phyloP scores from a whole-genome alignment of 2,329 filamentous ascomycete genomes.

The Phialophora chinensis region DNA sequence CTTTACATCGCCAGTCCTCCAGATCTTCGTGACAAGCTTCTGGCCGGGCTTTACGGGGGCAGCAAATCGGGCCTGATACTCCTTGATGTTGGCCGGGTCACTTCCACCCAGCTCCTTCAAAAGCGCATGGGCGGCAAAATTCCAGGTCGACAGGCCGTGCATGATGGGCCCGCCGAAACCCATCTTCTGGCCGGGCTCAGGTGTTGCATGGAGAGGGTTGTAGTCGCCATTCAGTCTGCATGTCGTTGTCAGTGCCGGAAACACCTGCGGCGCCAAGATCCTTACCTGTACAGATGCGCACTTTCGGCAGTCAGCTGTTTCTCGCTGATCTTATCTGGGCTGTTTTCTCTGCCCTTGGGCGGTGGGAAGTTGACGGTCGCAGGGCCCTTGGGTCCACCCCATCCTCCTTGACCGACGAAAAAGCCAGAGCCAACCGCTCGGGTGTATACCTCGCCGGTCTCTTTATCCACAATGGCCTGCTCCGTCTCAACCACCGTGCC shows the following conservation, averaged over 20 bases:
- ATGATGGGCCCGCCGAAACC: conserved; percentile 89
- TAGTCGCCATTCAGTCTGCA: conserved; percentile 85
- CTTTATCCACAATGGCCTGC: conserved; percentile 74
- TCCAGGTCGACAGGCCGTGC: conserved; percentile 89
- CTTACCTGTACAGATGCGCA: conserved; percentile 72
- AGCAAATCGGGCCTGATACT: conserved; percentile 88
- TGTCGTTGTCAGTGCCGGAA: conserved; percentile 6
- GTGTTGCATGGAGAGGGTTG: conserved; percentile 88
- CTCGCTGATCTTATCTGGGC: conserved; percentile 72
- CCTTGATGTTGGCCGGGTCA: conserved; percentile 79
- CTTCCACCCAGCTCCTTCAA: conserved; percentile 75
- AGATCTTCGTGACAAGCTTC: conserved; percentile 79
- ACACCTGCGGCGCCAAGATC: neutral
- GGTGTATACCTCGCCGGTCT: conserved; percentile 72
- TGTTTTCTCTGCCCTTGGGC: conserved; percentile 65
- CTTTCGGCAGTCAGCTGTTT: conserved; percentile 75
- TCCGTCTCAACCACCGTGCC: conserved; percentile 83
- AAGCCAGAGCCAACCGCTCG: conserved; percentile 74
- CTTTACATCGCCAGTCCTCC: conserved; percentile 72
- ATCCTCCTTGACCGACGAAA: conserved; percentile 79
- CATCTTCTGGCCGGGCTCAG: conserved; percentile 85
- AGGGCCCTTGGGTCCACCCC: conserved; percentile 90
- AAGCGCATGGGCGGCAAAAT: conserved; percentile 74
- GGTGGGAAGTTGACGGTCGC: conserved; percentile 79
- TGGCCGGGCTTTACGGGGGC: conserved; percentile 83